Conservation (phyloP, 768 basidiomycete species). For the Mycena chlorophos region DNA sequence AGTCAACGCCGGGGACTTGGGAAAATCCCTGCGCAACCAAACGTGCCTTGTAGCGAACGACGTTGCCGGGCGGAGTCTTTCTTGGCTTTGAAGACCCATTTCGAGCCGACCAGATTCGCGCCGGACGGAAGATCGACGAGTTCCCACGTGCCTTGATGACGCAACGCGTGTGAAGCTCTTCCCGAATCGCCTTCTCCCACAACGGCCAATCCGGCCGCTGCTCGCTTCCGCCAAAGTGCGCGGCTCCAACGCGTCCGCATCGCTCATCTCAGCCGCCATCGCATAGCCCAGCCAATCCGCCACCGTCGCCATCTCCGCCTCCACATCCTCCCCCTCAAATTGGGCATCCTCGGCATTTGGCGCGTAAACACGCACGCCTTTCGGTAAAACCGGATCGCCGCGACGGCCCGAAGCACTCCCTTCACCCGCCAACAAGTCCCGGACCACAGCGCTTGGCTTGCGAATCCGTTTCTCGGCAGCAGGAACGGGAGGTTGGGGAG, state of each 20-base stretch:
- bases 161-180: slow-evolving; percentile 22
- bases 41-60: slow-evolving; percentile 17
- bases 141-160: slow-evolving; percentile 25
- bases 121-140: slow-evolving; percentile 15
- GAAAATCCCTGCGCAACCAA: slow-evolving; percentile 37
- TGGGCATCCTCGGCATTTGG: no score
- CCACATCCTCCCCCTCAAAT: no score
- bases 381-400: no score
- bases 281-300: slow-evolving; percentile 5
- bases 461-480: no score
- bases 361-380: no score
- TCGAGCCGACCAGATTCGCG: slow-evolving; percentile 16
- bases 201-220: slow-evolving; percentile 17
- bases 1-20: slow-evolving; percentile 34
- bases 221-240: slow-evolving; percentile 18
- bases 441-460: no score
- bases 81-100: slow-evolving; percentile 33
- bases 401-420: no score
- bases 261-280: slow-evolving; percentile 9
- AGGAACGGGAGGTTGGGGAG: no score
- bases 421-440: no score
- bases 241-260: slow-evolving; percentile 21
- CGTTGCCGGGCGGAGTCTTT: slow-evolving; percentile 25
- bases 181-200: slow-evolving; percentile 16
- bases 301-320: slow-evolving; percentile 6